Percentiles rank a stretch among this genome's conserved stretches.
These are phyloP conservation scores for Ustilago nuda DNA, from an alignment of 1,284 basidiomycete species.

Conservation along the genomic window DNA sequence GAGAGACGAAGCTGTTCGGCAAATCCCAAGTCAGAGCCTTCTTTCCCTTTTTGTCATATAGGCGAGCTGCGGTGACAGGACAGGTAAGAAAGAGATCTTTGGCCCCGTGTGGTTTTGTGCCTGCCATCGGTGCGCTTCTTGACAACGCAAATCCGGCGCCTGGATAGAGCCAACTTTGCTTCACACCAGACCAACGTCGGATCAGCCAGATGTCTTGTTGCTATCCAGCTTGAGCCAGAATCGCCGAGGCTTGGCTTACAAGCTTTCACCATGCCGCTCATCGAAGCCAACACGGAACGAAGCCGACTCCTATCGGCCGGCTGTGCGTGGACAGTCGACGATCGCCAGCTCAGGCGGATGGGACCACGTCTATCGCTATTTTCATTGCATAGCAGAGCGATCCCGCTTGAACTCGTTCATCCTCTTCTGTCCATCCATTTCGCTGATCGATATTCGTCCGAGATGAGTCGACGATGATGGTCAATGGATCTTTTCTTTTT, in stretches of 20 bases:
- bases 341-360: background rate
- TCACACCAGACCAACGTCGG: background rate
- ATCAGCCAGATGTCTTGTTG: background rate
- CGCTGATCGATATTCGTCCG: too few species aligned
- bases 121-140: background rate
- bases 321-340: background rate
- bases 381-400: background rate
- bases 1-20: background rate
- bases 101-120: too few species aligned
- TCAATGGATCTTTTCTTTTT: too few species aligned
- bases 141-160: background rate
- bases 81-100: too few species aligned
- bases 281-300: background rate
- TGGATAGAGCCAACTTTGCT: background rate
- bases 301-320: background rate
- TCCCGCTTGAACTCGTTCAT: background rate
- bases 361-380: background rate
- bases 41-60: background rate
- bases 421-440: too few species aligned
- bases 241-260: background rate
- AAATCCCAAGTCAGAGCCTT: constrained; percentile 2
- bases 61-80: background rate
- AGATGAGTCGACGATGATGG: too few species aligned
- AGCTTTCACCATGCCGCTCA: background rate
- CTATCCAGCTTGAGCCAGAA: background rate